Conservation (phyloP, 2,329 filamentous ascomycete species). For the Teratosphaeria viscida region DNA sequence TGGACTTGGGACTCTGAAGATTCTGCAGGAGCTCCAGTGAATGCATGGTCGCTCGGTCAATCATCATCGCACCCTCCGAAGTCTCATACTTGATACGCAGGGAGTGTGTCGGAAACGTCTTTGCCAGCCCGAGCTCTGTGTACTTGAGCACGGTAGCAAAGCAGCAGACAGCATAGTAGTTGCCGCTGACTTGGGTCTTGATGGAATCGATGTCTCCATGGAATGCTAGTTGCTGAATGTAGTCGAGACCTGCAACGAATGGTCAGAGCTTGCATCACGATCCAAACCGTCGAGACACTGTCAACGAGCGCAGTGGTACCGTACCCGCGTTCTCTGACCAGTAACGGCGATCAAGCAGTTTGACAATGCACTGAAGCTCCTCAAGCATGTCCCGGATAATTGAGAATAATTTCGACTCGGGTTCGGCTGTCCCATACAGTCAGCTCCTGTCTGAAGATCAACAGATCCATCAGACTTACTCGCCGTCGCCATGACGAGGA, state of each 20-base stretch:
- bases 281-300: background rate
- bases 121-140: constrained; percentile 57
- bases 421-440: constrained; percentile 37
- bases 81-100: constrained; percentile 79
- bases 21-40: constrained; percentile 90
- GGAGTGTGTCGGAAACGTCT: constrained; percentile 66
- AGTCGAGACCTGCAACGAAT: constrained; percentile 52
- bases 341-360: constrained; percentile 61
- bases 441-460: background rate
- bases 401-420: constrained; percentile 61
- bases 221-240: constrained; percentile 70
- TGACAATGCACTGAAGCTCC: constrained; percentile 46
- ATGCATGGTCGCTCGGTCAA: constrained; percentile 77
- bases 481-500: constrained; percentile 65
- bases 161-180: constrained; percentile 75
- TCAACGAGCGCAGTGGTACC: too few relatives aligned
- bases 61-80: constrained; percentile 89
- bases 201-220: constrained; percentile 69
- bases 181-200: constrained; percentile 68
- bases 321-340: constrained; percentile 61
- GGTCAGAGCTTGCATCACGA: background rate
- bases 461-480: background rate
- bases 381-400: constrained; percentile 64
- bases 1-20: constrained; percentile 63
- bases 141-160: constrained; percentile 83